These are phyloP conservation scores for Gaeumannomyces sp. DNA, from an alignment of 2,329 filamentous ascomycete species.

Conservation along the genomic window DNA sequence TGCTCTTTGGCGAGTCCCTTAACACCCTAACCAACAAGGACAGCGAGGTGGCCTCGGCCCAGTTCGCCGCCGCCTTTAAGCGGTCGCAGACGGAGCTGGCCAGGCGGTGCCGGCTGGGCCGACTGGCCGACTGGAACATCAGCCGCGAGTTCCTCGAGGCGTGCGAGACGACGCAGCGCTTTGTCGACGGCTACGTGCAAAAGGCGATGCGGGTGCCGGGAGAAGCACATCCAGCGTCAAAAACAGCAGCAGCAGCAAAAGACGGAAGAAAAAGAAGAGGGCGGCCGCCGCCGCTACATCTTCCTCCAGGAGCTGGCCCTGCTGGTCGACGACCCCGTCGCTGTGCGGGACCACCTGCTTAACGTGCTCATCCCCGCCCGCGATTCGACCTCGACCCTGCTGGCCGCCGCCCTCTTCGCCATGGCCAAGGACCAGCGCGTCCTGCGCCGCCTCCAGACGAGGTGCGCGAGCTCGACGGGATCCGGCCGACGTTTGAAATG, in stretches of 20 bases:
- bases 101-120: constrained; percentile 2
- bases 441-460: neutral
- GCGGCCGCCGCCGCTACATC: constrained; percentile 1
- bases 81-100: neutral
- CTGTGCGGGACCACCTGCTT: constrained; percentile 15
- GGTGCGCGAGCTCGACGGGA: neutral
- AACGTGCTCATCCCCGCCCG: constrained; percentile 18
- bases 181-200: constrained; percentile 3
- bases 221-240: neutral
- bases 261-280: neutral
- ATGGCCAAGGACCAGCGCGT: neutral
- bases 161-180: neutral
- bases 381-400: constrained; percentile 19
- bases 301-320: constrained; percentile 9
- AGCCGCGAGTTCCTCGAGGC: neutral
- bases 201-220: neutral
- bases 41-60: neutral
- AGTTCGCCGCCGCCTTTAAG: constrained; percentile 2
- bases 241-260: neutral
- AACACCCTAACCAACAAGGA: neutral
- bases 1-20: constrained; percentile 4
- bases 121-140: constrained; percentile 2
- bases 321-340: neutral
- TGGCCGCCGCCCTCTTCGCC: constrained; percentile 17
- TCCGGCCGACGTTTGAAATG: constrained; percentile 14